Evolutionary conservation across 805 yeast species (phyloP).

Genomic region (Wickerhamomyces strasburgensis): DNA sequence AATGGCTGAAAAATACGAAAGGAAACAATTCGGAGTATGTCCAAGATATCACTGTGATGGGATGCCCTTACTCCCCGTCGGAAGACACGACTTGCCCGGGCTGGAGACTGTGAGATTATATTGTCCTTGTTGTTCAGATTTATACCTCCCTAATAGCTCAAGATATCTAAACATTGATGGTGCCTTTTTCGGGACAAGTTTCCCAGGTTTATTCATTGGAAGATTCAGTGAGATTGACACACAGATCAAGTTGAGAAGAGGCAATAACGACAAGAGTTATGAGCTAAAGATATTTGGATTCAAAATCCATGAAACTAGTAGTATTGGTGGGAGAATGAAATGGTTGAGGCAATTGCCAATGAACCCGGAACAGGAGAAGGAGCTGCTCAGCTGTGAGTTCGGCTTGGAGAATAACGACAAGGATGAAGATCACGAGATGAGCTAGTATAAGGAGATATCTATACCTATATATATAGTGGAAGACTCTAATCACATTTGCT

Average conservation of each 20-base stretch:
- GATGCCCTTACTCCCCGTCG: constrained; percentile 86
- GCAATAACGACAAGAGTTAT: constrained; percentile 37
- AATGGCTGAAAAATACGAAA: constrained; percentile 91
- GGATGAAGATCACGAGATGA: constrained; percentile 14
- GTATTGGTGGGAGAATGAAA: constrained; percentile 89
- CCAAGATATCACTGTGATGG: constrained; percentile 88
- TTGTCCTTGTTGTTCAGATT: constrained; percentile 92
- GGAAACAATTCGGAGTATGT: constrained; percentile 85
- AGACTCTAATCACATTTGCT: too few relatives aligned
- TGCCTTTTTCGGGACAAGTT: constrained; percentile 93
- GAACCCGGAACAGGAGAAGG: constrained; percentile 54
- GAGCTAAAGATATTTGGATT: constrained; percentile 86
- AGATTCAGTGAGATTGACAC: constrained; percentile 87
- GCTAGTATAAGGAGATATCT: too few relatives aligned
- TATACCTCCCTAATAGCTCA: constrained; percentile 84
- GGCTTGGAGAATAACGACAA: constrained; percentile 33
- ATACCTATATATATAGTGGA: too few relatives aligned
- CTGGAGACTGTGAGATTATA: constrained; percentile 86
- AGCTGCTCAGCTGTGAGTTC: constrained; percentile 61
- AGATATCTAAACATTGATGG: constrained; percentile 89
- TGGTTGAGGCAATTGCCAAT: constrained; percentile 85
- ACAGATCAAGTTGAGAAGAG: constrained; percentile 55
- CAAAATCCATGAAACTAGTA: constrained; percentile 65
- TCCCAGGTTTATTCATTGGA: constrained; percentile 87
- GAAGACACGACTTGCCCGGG: constrained; percentile 86